Percentiles rank a stretch among this genome's conserved stretches.
Conservation (phyloP, 202 grass and related monocot genomes). For the Dendrocalamus latiflorus region DNA sequence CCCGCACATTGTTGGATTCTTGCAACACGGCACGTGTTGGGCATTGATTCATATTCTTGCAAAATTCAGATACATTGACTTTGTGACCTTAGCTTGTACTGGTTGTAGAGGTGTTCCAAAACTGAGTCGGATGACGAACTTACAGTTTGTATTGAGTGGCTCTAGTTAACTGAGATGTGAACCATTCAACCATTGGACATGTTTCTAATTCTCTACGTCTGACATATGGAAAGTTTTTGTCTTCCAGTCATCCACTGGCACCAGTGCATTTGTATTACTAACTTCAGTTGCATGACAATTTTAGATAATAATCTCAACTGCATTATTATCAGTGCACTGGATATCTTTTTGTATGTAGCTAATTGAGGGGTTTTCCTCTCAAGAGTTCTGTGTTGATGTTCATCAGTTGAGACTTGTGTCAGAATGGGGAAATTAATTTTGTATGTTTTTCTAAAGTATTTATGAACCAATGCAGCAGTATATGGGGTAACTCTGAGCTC, state of each 20-base stretch:
- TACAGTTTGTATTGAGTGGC: background rate
- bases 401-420: background rate
- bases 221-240: background rate
- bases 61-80: constrained; percentile 6
- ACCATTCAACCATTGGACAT: too few species aligned
- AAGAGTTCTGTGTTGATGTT: background rate
- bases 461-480: background rate
- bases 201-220: background rate
- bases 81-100: background rate
- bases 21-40: background rate
- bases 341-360: too few species aligned
- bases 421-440: background rate
- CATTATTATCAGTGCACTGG: background rate
- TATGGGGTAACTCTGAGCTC: background rate
- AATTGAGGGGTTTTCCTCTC: background rate
- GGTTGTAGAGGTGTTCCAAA: background rate
- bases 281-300: background rate
- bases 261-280: background rate
- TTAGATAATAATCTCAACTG: background rate
- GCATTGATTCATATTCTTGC: constrained; percentile 10
- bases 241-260: background rate
- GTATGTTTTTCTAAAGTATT: background rate
- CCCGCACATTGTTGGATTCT: constrained; percentile 27
- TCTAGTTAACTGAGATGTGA: background rate
- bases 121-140: background rate